Percentiles rank a stretch among this genome's conserved stretches.
Evolutionary conservation across 257 asterid species (phyloP).

Genomic region (Penstemon newberryi): DNA sequence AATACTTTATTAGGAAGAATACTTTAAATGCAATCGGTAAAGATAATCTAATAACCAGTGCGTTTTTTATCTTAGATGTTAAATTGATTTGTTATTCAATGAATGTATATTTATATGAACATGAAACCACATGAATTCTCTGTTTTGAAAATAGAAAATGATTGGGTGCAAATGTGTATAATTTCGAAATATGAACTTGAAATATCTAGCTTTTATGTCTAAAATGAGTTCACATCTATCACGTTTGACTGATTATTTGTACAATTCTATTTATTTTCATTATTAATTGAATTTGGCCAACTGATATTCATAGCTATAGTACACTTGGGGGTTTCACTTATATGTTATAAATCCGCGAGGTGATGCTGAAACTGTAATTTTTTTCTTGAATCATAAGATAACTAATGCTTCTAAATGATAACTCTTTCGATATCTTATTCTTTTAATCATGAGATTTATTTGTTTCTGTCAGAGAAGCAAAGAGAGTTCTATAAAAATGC

Average conservation of each 20-base stretch:
- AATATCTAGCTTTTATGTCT: background rate
- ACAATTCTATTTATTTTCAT: background rate
- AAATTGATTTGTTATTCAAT: too few species aligned
- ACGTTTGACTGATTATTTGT: background rate
- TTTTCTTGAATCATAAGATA: background rate
- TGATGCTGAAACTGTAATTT: conserved; percentile 2
- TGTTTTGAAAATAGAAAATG: too few species aligned
- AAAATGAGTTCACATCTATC: background rate
- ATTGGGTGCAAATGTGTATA: too few species aligned
- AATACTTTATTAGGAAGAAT: too few species aligned
- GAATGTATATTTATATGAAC: too few species aligned
- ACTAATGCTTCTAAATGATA: background rate
- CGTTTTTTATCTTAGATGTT: too few species aligned
- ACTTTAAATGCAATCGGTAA: too few species aligned
- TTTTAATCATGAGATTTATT: conserved; percentile 20
- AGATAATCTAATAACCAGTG: too few species aligned
- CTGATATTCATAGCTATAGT: background rate
- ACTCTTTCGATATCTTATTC: background rate
- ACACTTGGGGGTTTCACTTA: too few species aligned
- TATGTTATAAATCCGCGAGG: background rate
- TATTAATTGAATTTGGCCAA: background rate
- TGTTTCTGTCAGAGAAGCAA: conserved; percentile 64
- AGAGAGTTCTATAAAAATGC: conserved; percentile 92
- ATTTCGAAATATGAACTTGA: background rate
- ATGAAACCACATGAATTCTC: too few species aligned